phyloP scores from a whole-genome alignment of 2,329 filamentous ascomycete species.

The Apiospora malaysiana region DNA sequence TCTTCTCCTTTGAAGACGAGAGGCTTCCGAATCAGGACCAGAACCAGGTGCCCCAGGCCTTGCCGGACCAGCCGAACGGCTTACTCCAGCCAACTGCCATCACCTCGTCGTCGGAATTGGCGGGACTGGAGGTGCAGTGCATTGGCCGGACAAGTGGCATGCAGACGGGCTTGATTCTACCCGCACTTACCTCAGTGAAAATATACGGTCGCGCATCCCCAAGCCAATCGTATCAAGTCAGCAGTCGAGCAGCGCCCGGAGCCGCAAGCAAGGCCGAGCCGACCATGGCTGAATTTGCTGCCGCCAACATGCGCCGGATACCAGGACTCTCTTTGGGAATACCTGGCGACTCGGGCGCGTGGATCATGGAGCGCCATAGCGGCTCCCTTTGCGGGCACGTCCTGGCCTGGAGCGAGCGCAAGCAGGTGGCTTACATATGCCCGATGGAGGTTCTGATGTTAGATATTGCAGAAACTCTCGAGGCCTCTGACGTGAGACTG shows the following conservation, averaged over 20 bases:
- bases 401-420: constrained; percentile 82
- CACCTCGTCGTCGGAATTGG: constrained; percentile 65
- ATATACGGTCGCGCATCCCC: constrained; percentile 84
- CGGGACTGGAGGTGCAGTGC: constrained; percentile 82
- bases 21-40: constrained; percentile 70
- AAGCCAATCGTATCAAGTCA: constrained; percentile 71
- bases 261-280: constrained; percentile 23
- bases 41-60: constrained; percentile 67
- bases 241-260: constrained; percentile 42
- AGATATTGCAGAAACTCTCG: constrained; percentile 82
- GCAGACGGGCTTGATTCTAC: constrained; percentile 78
- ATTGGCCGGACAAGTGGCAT: constrained; percentile 86
- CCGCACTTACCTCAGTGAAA: constrained; percentile 82
- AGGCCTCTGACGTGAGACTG: constrained; percentile 72
- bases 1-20: constrained; percentile 79
- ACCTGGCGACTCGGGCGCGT: constrained; percentile 90
- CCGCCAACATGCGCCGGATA: constrained; percentile 29
- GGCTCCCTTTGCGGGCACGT: constrained; percentile 89
- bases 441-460: constrained; percentile 90
- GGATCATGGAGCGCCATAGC: constrained; percentile 83
- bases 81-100: constrained; percentile 61
- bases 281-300: constrained; percentile 21
- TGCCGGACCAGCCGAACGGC: constrained; percentile 40
- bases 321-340: constrained; percentile 59
- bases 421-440: constrained; percentile 86